Base-by-base conservation (phyloP, 208 protist genomes). In the Naegleria fowleri region DNA sequence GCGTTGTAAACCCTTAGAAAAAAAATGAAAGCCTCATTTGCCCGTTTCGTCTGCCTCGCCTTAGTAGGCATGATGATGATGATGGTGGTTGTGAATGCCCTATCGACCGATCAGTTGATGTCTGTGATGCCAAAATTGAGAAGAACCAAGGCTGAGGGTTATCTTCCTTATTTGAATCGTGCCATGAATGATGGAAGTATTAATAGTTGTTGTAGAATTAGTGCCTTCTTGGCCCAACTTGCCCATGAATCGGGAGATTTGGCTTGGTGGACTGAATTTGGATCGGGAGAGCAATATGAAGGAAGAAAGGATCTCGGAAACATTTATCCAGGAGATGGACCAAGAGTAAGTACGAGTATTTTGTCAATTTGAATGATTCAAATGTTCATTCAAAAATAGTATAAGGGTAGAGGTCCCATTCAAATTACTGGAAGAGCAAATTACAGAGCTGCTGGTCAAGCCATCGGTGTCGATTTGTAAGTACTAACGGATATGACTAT, bases 241-340 rank as follows among this genome's bases (percentile, higher is more conserved):
- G 52, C 40, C 22, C 91, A 92, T 51, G 91, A 92, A 87, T 92
- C 90, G 29, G 86, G 39, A 25, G 79, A 48, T 52, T 87, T 91
- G 25, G 48, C 33, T 38, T 92, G 48, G 39, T 90, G 88, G 11
- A 38, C 87, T 29, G 91, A 92, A 92, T 58, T 92, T 29, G 90
- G 90, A 25, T 92, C 91, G 22, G 91, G 91, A 38, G 79, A 11
- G 9, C 58, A 39, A 43, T 92, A 92, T 51, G 91, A 92, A 90
- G 91, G 91, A 48, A 75, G 91, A 67, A 92, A 58, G 48, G 91
- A 92, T 83, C 58, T 92, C 5, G 91, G 91, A n/a, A 92, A 92
- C 48, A 92, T 41, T 16, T 83, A 92, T 25, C 79, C 91, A 55
- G 91, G 91, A 38, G 91, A 92, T 90, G 91, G 91, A 29, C 16